Percentiles rank a stretch among this genome's conserved stretches.
phyloP scores from a whole-genome alignment of 1,139 yeast genomes.

The Yamadazyma dendronema region DNA sequence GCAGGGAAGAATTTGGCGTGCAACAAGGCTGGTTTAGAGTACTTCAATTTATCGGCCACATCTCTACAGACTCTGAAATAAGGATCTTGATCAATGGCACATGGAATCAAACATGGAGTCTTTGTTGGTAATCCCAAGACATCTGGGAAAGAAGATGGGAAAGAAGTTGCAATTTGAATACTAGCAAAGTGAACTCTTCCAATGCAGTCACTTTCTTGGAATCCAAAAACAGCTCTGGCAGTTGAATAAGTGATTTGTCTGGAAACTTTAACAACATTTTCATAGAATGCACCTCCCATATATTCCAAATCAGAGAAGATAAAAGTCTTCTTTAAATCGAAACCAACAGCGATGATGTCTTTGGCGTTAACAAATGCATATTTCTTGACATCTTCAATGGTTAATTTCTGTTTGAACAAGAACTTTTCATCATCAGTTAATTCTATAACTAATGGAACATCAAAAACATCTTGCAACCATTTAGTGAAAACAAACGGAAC shows the following conservation, averaged over 20 bases:
- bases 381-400: conserved; percentile 81
- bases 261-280: conserved; percentile 89
- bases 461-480: conserved; percentile 98
- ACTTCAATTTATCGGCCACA: conserved; percentile 91
- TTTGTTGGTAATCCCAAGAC: conserved; percentile 79
- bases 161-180: conserved; percentile 92
- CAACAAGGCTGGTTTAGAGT: conserved; percentile 84
- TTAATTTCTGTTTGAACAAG: conserved; percentile 84
- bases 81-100: conserved; percentile 99
- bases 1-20: conserved; percentile 99
- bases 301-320: conserved; percentile 89
- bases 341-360: conserved; percentile 94
- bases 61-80: conserved; percentile 97
- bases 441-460: conserved; percentile 93
- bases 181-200: conserved; percentile 96
- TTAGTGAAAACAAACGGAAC: conserved; percentile 93
- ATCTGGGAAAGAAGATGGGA: conserved; percentile 94
- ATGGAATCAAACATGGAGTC: conserved; percentile 96
- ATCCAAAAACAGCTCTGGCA: conserved; percentile 97
- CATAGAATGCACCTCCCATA: conserved; percentile 94
- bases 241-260: conserved; percentile 95
- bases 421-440: conserved; percentile 98
- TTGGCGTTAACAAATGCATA: conserved; percentile 82
- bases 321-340: conserved; percentile 90
- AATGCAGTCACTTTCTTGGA: conserved; percentile 90